A percentile compares a stretch with the other conserved stretches of the same genome.
phyloP scores from a whole-genome alignment of 2,329 filamentous ascomycete species.

The Podosphaera xanthii region DNA sequence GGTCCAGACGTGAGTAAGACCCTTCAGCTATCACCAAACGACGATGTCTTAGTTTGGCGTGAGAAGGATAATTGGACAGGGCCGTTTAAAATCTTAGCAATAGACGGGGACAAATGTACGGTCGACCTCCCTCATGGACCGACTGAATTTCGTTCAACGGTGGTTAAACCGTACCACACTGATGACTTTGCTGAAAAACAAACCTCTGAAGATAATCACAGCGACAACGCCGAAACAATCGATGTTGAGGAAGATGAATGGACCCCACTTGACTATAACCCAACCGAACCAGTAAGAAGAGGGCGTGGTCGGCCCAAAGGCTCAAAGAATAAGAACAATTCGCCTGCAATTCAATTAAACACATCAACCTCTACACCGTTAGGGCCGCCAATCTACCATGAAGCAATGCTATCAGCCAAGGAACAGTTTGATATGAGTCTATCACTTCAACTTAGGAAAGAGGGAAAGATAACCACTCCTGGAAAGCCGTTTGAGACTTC shows the following conservation, averaged over 20 bases:
- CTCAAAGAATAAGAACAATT: too few relatives aligned
- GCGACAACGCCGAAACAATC: background rate
- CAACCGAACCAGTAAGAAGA: background rate
- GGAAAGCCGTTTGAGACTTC: background rate
- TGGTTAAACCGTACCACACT: background rate
- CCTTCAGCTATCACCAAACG: too few relatives aligned
- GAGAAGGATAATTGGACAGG: constrained; percentile 2
- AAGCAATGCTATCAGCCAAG: background rate
- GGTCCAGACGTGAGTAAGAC: too few relatives aligned
- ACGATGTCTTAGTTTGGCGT: constrained; percentile 2
- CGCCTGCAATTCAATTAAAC: background rate
- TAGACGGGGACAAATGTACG: background rate
- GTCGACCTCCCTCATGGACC: background rate
- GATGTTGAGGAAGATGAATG: background rate
- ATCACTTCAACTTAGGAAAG: background rate
- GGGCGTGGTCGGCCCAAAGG: too few relatives aligned
- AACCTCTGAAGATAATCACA: background rate
- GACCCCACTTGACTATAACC: background rate
- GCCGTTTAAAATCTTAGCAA: background rate
- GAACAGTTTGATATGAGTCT: background rate
- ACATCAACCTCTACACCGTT: background rate
- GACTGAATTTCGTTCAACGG: background rate
- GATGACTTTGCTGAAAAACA: background rate
- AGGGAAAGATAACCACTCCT: background rate
- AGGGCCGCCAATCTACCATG: background rate